These are phyloP conservation scores for Carex parvula DNA, from an alignment of 176 grass and related monocot genomes.

Conservation along the genomic window DNA sequence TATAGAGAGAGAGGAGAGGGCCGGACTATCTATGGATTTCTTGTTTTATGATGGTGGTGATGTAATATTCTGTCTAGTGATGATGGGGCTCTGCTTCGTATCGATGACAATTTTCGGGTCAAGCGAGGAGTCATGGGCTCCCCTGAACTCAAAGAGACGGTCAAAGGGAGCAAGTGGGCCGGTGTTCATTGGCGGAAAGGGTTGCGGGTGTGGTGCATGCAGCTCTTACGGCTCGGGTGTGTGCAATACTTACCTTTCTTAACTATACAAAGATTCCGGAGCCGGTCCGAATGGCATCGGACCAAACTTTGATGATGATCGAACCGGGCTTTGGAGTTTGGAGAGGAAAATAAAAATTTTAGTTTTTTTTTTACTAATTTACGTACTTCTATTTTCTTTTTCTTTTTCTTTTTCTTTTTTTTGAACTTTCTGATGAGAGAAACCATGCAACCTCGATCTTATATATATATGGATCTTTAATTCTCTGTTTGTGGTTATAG, in stretches of 20 bases:
- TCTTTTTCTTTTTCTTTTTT: too few species aligned
- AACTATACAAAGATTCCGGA: neutral
- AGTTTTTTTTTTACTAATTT: too few species aligned
- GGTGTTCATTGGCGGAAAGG: constrained; percentile 6
- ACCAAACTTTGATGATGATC: too few species aligned
- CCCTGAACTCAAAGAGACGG: neutral
- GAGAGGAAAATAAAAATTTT: too few species aligned
- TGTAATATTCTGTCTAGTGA: constrained; percentile 24
- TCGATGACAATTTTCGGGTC: constrained; percentile 13
- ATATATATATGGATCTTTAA: too few species aligned
- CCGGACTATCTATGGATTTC: neutral
- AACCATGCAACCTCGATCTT: too few species aligned
- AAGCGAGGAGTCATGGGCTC: neutral
- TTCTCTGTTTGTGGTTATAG: neutral
- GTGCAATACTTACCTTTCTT: constrained; percentile 25
- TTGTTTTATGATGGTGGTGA: neutral
- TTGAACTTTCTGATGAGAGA: too few species aligned
- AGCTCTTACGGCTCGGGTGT: constrained; percentile 11
- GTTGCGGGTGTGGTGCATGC: constrained; percentile 14
- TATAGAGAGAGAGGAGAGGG: neutral
- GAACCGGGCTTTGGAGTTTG: too few species aligned
- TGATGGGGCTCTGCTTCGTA: constrained; percentile 18
- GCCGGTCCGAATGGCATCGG: too few species aligned
- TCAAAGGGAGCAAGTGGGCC: neutral
- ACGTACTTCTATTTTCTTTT: too few species aligned